Evolutionary conservation across 345 rosid genomes (phyloP).

Genomic region (Pelargonium nanum): DNA sequence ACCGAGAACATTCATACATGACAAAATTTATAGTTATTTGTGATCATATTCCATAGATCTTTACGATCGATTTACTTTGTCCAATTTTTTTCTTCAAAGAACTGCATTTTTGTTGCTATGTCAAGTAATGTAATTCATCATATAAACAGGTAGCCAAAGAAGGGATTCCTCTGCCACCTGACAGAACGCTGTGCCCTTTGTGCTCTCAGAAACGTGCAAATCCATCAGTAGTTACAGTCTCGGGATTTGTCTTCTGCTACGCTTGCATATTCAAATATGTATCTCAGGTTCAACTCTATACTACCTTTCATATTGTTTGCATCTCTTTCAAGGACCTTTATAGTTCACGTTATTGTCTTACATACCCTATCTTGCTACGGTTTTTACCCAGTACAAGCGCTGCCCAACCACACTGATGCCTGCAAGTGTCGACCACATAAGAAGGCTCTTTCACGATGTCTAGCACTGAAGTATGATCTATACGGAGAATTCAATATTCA

Average conservation of each 20-base stretch:
- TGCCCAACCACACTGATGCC: conserved; percentile 89
- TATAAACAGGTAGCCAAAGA: conserved; percentile 62
- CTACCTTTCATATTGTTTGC: neutral
- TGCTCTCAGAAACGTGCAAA: conserved; percentile 93
- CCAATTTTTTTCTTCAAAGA: neutral
- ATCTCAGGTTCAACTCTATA: conserved; percentile 52
- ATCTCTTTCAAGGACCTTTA: neutral
- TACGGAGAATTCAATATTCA: no score
- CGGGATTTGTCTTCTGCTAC: conserved; percentile 95
- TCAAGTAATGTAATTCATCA: neutral
- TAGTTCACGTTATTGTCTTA: neutral
- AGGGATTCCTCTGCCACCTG: conserved; percentile 69
- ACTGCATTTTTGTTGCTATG: neutral
- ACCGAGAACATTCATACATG: no score
- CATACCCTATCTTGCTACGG: neutral
- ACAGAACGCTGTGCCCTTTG: conserved; percentile 75
- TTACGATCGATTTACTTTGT: neutral
- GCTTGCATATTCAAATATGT: conserved; percentile 88
- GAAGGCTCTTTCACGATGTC: conserved; percentile 87
- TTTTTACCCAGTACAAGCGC: conserved; percentile 58
- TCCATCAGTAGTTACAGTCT: conserved; percentile 83
- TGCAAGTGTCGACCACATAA: conserved; percentile 63
- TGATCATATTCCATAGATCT: no score
- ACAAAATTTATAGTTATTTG: no score
- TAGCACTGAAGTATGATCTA: no score